Evolutionary conservation across 306 rosid species (phyloP).

Genomic region (Dalbergia oliveri): DNA sequence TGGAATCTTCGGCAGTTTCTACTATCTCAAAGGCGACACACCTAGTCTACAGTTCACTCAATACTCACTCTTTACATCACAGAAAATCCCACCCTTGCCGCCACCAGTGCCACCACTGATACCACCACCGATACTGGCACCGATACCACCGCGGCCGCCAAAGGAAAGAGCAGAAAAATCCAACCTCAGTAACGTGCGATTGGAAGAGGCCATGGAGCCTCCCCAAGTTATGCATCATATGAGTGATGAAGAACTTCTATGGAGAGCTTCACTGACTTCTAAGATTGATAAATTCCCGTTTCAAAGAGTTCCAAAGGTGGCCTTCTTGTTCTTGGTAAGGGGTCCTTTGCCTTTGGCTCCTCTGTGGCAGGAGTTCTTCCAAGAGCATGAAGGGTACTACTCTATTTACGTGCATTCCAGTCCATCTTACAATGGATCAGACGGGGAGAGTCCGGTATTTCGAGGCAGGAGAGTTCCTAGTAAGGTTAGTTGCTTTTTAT

Average conservation of each 20-base stretch:
- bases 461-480: conserved; percentile 79
- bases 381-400: conserved; percentile 75
- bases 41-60: conserved; percentile 54
- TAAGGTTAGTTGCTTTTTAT: conserved; percentile 61
- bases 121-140: background rate
- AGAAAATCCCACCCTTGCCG: conserved; percentile 13
- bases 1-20: conserved; percentile 60
- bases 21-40: conserved; percentile 44
- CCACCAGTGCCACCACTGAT: background rate
- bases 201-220: conserved; percentile 60
- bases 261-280: conserved; percentile 85
- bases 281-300: conserved; percentile 63
- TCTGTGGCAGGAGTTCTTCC: conserved; percentile 85
- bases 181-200: conserved; percentile 48
- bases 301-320: conserved; percentile 73
- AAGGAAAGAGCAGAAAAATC: background rate
- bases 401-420: conserved; percentile 82
- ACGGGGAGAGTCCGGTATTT: conserved; percentile 65
- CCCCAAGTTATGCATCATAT: conserved; percentile 67
- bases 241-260: conserved; percentile 73
- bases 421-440: conserved; percentile 76
- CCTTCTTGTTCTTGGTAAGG: conserved; percentile 85
- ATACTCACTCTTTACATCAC: conserved; percentile 49
- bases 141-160: background rate
- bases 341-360: conserved; percentile 78